A percentile compares a stretch with the other conserved stretches of the same genome.
Evolutionary conservation across 2,329 filamentous ascomycete genomes (phyloP).

Genomic region (Bipolaris cookei): DNA sequence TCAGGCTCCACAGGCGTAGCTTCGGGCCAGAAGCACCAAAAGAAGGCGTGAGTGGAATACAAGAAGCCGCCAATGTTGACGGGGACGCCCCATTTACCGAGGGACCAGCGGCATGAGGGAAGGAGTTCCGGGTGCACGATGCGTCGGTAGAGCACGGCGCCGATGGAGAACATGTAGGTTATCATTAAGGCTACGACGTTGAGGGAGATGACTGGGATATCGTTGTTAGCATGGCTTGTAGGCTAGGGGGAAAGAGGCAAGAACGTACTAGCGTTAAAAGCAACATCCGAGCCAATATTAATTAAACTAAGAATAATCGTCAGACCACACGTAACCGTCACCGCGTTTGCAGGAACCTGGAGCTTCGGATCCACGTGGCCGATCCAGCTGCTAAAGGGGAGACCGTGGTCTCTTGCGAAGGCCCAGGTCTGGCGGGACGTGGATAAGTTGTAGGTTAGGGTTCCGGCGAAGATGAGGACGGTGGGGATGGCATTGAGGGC

Average conservation of each 20-base stretch:
- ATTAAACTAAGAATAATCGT: slow-evolving; percentile 42
- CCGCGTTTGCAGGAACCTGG: slow-evolving; percentile 42
- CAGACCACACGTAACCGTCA: slow-evolving; percentile 38
- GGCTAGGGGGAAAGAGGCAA: not conserved
- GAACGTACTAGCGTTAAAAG: slow-evolving; percentile 43
- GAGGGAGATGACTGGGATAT: slow-evolving; percentile 46
- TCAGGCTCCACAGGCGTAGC: slow-evolving; percentile 32
- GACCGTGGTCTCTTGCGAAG: slow-evolving; percentile 45
- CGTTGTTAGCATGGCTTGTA: not conserved
- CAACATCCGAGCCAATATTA: slow-evolving; percentile 46
- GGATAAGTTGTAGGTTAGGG: slow-evolving; percentile 39
- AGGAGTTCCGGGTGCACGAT: slow-evolving; percentile 47
- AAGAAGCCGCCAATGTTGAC: slow-evolving; percentile 48
- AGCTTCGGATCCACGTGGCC: slow-evolving; percentile 34
- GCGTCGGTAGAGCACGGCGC: slow-evolving; percentile 50
- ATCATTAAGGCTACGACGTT: slow-evolving; percentile 49
- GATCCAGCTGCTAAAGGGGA: slow-evolving; percentile 43
- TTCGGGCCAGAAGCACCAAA: slow-evolving; percentile 53
- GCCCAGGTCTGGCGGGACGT: slow-evolving; percentile 47
- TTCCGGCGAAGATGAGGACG: slow-evolving; percentile 41
- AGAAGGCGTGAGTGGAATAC: slow-evolving; percentile 48
- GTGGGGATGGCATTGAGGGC: slow-evolving; percentile 41
- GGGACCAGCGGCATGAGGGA: slow-evolving; percentile 47
- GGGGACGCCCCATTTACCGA: slow-evolving; percentile 48
- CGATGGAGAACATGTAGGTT: slow-evolving; percentile 52